Evolutionary conservation across 2,329 filamentous ascomycete species (phyloP), one percentile per base, ranked within the genome.

Genomic region (Achaetomium macrosporum): DNA sequence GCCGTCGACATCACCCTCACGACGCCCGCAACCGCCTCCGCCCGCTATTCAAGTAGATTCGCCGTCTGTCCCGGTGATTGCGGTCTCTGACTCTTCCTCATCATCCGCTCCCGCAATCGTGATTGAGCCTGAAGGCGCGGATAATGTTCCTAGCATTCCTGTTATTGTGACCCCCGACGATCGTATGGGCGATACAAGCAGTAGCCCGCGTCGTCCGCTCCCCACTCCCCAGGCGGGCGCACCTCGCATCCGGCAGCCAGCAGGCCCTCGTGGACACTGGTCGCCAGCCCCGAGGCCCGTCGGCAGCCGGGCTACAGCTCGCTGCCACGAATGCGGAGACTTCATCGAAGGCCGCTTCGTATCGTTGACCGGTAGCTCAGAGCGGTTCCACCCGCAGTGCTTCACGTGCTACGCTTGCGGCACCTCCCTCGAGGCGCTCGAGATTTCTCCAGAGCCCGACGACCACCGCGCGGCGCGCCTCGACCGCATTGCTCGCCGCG

Each of bases 381-480:
- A 84, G 63, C 87, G 91, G 17, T 97, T 97, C 68, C 93, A 99
- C 63, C 91, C 93, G 0, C 83, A 90, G 59, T 99, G 93, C 70
- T 97, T 99, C 73, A 79, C 82, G 41, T 99, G 93, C 73, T 87
- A 89, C 68, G 80, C 88, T 55, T 99, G 93, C 68, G 84, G 85
- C 30, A 95, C 91, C 10, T 80, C 84, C 17, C 85, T 99, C 16
- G 93, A 99, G 72, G 92, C 90, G 51, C 88, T 99, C 53, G 93
- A 95, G 62, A 97, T 99, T 69, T 96, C 93, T 61, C 90, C 90
- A 0, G 93, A 99, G 69, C 93, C 93, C 0, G 82, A 90, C 9
- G 71, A 76, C 40, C 80, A 83, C 59, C 87, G 89, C 42, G 71
- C 72, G 2, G 85, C 85, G 47, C 85, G 93, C 25, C 73, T 96